Evolutionary conservation across 495 filamentous ascomycete species (phyloP), one percentile per base, ranked within the genome.

Genomic region (Penicillium samsonianum): DNA sequence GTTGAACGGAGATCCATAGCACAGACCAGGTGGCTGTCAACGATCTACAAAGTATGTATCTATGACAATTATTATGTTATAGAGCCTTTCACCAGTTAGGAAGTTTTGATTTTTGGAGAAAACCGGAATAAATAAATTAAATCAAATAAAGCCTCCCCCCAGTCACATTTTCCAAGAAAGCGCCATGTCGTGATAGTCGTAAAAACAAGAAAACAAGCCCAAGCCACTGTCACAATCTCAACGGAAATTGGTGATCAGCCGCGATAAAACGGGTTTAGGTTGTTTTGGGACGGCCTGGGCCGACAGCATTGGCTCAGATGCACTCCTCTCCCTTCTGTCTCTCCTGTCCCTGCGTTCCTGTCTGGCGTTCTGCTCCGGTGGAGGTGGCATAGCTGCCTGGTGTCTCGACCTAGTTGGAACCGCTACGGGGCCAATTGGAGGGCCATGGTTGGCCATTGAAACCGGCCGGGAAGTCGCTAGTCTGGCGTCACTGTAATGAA

Each of bases 201-300:
- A 42, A 62, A 55, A 60, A 43, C 38, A 43, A 43, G 37, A 61
- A 56, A 60, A 50, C 42, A 51, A 51, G 47, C 26, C 51, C 55
- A 55, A 37, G 45, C 57, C 35, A 49, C 35, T 30, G 35, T 16
- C 51, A 46, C 26, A 45, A 23, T 33, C 37, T 62, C 52, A 67
- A 38, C 63, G 53, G 49, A 78, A 70, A 55, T 75, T 75, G 49
- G 76, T 78, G 41, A 78, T 69, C 46, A 78, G 42, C 48, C 67
- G 67, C 23, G 74, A 72, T 41, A 78, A 55, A 11, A 74, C 70
- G 9, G 76, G 76, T 33, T 74, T 77, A 14, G 71, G 67, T 22
- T 61, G 67, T 54, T 68, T 60, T 30, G 62, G 60, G 16, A 40
- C 53, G 16, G 58, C 37, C 42, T 46, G 56, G 31, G 25, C 55